Conservation (phyloP, 495 filamentous ascomycete genomes). For the Daldinia bambusicola region DNA sequence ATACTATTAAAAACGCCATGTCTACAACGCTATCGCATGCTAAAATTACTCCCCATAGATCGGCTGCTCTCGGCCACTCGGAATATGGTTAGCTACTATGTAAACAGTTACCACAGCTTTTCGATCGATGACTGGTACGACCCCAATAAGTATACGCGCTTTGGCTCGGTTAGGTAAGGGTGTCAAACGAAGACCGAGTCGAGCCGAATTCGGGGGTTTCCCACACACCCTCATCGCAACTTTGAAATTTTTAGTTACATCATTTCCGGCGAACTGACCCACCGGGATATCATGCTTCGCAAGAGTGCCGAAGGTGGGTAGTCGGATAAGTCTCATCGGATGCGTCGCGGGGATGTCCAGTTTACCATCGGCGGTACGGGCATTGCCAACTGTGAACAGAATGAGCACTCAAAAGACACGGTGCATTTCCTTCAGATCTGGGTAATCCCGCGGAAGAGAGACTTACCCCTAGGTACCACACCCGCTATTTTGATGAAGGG, state of each 20-base stretch:
- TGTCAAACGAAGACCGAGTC: constrained; percentile 86
- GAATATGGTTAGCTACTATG: constrained; percentile 88
- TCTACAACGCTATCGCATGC: constrained; percentile 68
- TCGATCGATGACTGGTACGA: constrained; percentile 79
- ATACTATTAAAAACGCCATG: constrained; percentile 57
- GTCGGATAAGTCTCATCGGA: constrained; percentile 71
- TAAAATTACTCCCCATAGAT: constrained; percentile 70
- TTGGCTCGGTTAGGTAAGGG: constrained; percentile 78
- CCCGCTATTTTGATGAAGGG: constrained; percentile 71
- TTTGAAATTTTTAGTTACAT: constrained; percentile 89
- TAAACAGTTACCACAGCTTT: constrained; percentile 84
- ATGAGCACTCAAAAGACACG: constrained; percentile 69
- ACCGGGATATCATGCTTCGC: constrained; percentile 78
- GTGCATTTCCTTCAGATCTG: constrained; percentile 88
- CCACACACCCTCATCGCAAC: constrained; percentile 81
- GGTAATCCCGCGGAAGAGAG: constrained; percentile 75
- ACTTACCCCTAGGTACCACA: constrained; percentile 76
- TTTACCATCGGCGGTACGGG: constrained; percentile 83
- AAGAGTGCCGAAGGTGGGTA: constrained; percentile 64
- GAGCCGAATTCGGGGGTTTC: constrained; percentile 73
- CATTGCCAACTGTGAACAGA: constrained; percentile 80
- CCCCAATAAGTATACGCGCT: constrained; percentile 65
- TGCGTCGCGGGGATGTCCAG: constrained; percentile 81
- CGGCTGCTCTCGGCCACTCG: constrained; percentile 71
- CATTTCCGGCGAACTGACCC: constrained; percentile 79